Percentiles rank a stretch among this genome's conserved stretches.
phyloP scores from a whole-genome alignment of 1,284 basidiomycete species.

The Ustilago hordei region DNA sequence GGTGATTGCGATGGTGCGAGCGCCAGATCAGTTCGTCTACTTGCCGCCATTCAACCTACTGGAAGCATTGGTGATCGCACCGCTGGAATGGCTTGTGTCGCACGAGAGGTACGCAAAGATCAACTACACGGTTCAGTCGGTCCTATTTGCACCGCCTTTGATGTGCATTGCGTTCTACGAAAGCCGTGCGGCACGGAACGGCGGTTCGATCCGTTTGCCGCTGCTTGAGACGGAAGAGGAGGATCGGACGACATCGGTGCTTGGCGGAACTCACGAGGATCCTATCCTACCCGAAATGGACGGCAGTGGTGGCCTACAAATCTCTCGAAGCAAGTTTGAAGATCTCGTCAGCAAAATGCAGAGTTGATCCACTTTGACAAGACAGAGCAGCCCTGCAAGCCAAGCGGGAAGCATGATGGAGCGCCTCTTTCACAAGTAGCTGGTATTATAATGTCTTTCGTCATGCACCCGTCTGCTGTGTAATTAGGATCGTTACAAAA shows the following conservation, averaged over 20 bases:
- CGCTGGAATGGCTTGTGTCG: constrained; percentile 79
- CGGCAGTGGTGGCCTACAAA: constrained; percentile 36
- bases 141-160: constrained; percentile 53
- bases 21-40: constrained; percentile 76
- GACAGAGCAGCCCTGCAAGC: background rate
- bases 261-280: constrained; percentile 42
- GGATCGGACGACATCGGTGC: constrained; percentile 16
- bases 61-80: constrained; percentile 82
- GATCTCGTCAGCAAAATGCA: constrained; percentile 40
- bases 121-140: constrained; percentile 51
- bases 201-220: constrained; percentile 41
- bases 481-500: constrained; percentile 3
- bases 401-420: background rate
- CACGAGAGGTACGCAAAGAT: constrained; percentile 49
- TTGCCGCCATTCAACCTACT: constrained; percentile 80
- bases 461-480: background rate
- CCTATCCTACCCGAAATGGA: constrained; percentile 55
- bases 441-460: background rate
- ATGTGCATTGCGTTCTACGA: constrained; percentile 62
- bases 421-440: background rate
- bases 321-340: constrained; percentile 47
- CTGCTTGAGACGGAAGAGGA: constrained; percentile 25
- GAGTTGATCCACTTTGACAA: background rate
- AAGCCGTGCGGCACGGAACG: constrained; percentile 31
- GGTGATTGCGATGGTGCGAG: constrained; percentile 73